Conservation (phyloP, 2,329 filamentous ascomycete genomes). For the Metarhizium robertsii region DNA sequence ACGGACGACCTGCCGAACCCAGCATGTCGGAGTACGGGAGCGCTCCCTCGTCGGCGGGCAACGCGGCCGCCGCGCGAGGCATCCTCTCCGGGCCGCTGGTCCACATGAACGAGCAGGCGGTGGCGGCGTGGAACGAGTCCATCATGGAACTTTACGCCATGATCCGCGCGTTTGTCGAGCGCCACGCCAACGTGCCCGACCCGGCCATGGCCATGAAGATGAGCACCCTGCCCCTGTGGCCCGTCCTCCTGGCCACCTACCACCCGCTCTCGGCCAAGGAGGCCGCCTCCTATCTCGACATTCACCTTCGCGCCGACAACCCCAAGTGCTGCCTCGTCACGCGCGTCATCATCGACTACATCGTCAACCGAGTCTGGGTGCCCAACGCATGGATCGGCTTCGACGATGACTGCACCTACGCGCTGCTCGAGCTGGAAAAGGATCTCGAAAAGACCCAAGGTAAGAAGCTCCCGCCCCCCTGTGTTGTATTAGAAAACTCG, state of each 20-base stretch:
- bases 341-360: conserved; percentile 31
- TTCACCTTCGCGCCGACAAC: conserved; percentile 28
- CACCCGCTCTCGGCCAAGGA: conserved; percentile 27
- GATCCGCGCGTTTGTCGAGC: conserved; percentile 27
- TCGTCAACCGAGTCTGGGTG: conserved; percentile 32
- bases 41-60: neutral
- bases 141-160: conserved; percentile 27
- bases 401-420: conserved; percentile 23
- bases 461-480: conserved; percentile 9
- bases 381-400: conserved; percentile 28
- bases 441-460: conserved; percentile 26
- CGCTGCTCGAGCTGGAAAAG: conserved; percentile 25
- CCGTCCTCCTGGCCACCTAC: conserved; percentile 27
- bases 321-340: conserved; percentile 34
- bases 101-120: conserved; percentile 24
- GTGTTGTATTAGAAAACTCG: too few relatives aligned
- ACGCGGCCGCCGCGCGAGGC: conserved; percentile 10
- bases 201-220: conserved; percentile 18
- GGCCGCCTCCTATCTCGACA: conserved; percentile 30
- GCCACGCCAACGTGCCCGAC: conserved; percentile 22
- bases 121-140: conserved; percentile 25
- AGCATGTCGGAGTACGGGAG: neutral
- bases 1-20: conserved; percentile 19
- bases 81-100: conserved; percentile 19
- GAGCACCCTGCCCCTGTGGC: conserved; percentile 23